Conservation (phyloP, 192 early-diverging fungal genomes). For the Jimgerdemannia flammicorona region DNA sequence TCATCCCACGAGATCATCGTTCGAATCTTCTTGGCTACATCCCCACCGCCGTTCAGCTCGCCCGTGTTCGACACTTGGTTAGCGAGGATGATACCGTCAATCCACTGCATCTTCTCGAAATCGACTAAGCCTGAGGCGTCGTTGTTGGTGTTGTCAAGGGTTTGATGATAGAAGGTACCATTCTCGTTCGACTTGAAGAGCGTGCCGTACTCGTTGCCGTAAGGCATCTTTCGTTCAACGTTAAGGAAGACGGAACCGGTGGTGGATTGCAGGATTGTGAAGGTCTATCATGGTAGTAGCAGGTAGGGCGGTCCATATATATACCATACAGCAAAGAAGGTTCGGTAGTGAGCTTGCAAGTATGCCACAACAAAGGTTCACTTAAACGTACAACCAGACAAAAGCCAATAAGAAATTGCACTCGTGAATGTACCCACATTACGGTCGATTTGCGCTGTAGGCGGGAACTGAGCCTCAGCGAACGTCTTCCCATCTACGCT, state of each 20-base stretch:
- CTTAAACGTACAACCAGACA: slow-evolving; percentile 4
- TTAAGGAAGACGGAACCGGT: slow-evolving; percentile 80
- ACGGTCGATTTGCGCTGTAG: slow-evolving; percentile 64
- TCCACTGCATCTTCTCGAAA: slow-evolving; percentile 85
- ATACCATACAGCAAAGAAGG: no score
- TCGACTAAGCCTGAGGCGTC: slow-evolving; percentile 74
- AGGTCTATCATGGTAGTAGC: slow-evolving; percentile 34
- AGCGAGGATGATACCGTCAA: slow-evolving; percentile 83
- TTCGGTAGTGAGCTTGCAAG: no score
- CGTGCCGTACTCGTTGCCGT: slow-evolving; percentile 55
- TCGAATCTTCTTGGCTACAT: slow-evolving; percentile 59
- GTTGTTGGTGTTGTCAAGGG: slow-evolving; percentile 80
- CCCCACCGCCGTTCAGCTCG: slow-evolving; percentile 48
- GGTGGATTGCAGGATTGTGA: slow-evolving; percentile 82
- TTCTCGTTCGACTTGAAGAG: slow-evolving; percentile 90
- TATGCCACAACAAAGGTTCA: background rate
- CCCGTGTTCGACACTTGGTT: slow-evolving; percentile 78
- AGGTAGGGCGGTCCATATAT: no score
- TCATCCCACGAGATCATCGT: slow-evolving; percentile 89
- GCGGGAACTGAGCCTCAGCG: slow-evolving; percentile 79
- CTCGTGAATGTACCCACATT: slow-evolving; percentile 37
- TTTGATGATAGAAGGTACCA: slow-evolving; percentile 73
- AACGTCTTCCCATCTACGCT: slow-evolving; percentile 75
- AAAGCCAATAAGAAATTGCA: slow-evolving; percentile 8
- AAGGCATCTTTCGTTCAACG: slow-evolving; percentile 52